Base-by-base conservation (phyloP, 768 basidiomycete genomes). In the Suillus weaverae region DNA sequence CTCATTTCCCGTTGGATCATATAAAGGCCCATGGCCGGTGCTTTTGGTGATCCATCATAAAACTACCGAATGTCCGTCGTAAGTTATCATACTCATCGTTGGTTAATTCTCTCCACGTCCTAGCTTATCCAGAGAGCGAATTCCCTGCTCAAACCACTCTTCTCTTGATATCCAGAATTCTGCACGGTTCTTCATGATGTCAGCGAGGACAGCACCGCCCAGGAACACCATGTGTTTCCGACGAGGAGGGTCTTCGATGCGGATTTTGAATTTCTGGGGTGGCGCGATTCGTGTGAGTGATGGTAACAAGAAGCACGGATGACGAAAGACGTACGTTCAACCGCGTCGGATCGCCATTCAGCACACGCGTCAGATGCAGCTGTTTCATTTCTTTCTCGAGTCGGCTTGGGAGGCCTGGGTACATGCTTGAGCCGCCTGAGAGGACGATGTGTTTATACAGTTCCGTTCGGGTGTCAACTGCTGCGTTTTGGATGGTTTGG, bases 301-400 rank as follows among this genome's bases (percentile, higher is more conserved):
- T 39, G 41, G 39, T 41, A 20, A 38, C 22, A 67, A 53, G 44
- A 60, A 35, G 18, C 41, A 56, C 39, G 48, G 7, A 43, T 20
- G 6, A 20, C 7, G 16, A 30, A 30, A 43, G 20, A 86, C 94
- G 65, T 68, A 97, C 97, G 75, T 91, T 95, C 70, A 98, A 75
- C 43, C 97, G 84, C 18, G 89, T 78, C 0, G 94, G 89, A 73
- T 99, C 90, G 20, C 92, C 89, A 53, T 85, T 83, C 53, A 99
- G 83, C 20, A 99, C 93, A n/a, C 89, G 84, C 2, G 92, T 92
- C 66, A 99, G 85, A 77, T 98, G 95, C n/a, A 99, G 83, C 77
- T 99, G 97, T 78, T 99, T 99, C 92, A 99, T 95, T 82, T 99
- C 97, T 82, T 99, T 99, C 80, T 99, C 97, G 51, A 99, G 83